Base-by-base conservation (phyloP, 768 basidiomycete species). In the Sutorius australiensis region DNA sequence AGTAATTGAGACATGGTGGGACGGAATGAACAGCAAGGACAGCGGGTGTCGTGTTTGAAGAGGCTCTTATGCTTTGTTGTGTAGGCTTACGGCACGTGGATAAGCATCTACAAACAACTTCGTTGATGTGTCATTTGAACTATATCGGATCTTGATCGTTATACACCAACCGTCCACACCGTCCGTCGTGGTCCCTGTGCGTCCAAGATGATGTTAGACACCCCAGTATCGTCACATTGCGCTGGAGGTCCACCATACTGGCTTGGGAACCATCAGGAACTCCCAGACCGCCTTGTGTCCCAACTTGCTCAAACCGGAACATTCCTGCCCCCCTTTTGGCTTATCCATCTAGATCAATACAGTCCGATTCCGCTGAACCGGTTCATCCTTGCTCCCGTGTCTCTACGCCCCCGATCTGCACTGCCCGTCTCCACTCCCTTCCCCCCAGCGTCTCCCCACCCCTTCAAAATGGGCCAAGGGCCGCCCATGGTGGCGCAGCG, bases 41-140 rank as follows among this genome's bases (percentile, higher is more conserved):
- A 60, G 61, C 55, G 51, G 63, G 53, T 60, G 65, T 67, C 67
- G 69, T 68, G 69, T 66, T 67, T 63, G 56, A 65, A 61, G 46
- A 34, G 21, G 61, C 59, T 71, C 65, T 69, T 63, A 61, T 61
- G 63, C 59, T 70, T 69, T 41, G 65, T 70, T 70, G 67, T 62
- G 51, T 66, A 61, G 51, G 51, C 60, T 69, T 69, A 69, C 68
- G 70, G 68, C 68, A 69, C 60, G 59, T 54, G 70, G 54, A 66
- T 69, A 69, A 69, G 68, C 68, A 69, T 50, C 54, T 21, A 61
- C 68, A 69, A 69, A 69, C 68, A 69, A 69, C 55, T 47, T 64
- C 48, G 68, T 71, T 69, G 60, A 68, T 65, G 55, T 51, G 55
- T 51, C 65, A 51, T 54, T n/a, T n/a, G n/a, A 62, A 56, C 56